Evolutionary conservation across 2,329 filamentous ascomycete genomes (phyloP), one percentile per base, ranked within the genome.

Genomic region (Calcarisporium arbuscula): DNA sequence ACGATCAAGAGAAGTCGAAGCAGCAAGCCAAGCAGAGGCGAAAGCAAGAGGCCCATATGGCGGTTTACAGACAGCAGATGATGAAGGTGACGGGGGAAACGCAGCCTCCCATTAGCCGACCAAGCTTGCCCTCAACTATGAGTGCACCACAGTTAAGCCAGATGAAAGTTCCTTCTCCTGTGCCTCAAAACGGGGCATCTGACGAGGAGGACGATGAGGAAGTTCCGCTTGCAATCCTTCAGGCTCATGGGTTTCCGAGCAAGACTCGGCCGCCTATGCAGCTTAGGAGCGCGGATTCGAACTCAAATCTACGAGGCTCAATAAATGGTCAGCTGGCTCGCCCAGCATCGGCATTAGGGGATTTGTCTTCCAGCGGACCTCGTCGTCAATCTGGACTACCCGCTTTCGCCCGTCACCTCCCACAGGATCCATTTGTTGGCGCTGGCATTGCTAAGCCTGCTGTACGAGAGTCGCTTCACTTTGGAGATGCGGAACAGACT

Each of bases 171-270:
- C 60, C 51, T 14, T 62, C 49, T 30, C 59, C 52, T 30, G 64
- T 51, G 17, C 61, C 43, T 34, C 55, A 57, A 3, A 65, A 67
- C 0, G 70, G 73, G n/a, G 61, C 53, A 5, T 81, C 79, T 1
- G 83, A 87, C 23, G 85, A 89, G 38, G 88, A 95, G 47, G 88
- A 94, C 32, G 88, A 95, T 47, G 88, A 95, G 38, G 88, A 95
- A 49, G 75, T 94, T 10, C 88, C 88, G 0, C 65, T 95, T 26
- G 88, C 81, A 10, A 92, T 95, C 46, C 67, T 95, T 15, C 84
- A 86, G 35, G 88, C 88, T 3, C 87, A 95, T 54, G 88, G 88
- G 3, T 95, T 95, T 50, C 88, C 88, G 1, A 79, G 71, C 57
- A 87, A 79, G 60, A 82, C 77, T 48, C 76, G 85, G 14, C 82